Conservation (phyloP, 345 rosid genomes). For the Gossypium arboreum region DNA sequence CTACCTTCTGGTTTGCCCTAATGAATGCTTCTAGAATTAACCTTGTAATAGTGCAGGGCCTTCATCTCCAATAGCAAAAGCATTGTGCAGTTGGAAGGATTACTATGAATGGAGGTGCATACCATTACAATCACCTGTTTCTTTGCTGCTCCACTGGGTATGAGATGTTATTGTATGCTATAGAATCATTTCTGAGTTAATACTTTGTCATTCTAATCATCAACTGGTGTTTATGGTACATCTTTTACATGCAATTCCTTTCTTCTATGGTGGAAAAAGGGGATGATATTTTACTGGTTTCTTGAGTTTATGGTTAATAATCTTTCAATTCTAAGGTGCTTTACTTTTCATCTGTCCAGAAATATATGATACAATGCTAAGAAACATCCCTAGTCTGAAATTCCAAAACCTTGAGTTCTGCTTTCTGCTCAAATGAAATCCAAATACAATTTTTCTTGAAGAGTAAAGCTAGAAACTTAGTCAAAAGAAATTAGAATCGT, state of each 20-base stretch:
- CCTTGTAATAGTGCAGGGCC: constrained; percentile 44
- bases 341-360: not conserved
- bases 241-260: not conserved
- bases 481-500: constrained; percentile 7
- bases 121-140: constrained; percentile 72
- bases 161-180: constrained; percentile 10
- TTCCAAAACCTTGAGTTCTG: not conserved
- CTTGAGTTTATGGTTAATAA: not conserved
- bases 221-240: not conserved
- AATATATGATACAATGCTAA: not conserved
- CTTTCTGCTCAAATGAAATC: constrained; percentile 1
- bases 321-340: not conserved
- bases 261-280: not conserved
- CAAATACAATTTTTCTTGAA: not conserved
- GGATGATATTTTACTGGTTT: not conserved
- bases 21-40: constrained; percentile 12
- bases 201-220: not conserved
- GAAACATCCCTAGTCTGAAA: not conserved
- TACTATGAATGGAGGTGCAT: constrained; percentile 80
- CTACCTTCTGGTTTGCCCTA: constrained; percentile 3
- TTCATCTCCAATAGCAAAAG: constrained; percentile 29
- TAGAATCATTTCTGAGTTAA: not conserved
- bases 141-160: constrained; percentile 97
- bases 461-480: not conserved
- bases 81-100: constrained; percentile 54